Conservation (phyloP, 164 flowering plant genomes). For the Pachysandra terminalis region DNA sequence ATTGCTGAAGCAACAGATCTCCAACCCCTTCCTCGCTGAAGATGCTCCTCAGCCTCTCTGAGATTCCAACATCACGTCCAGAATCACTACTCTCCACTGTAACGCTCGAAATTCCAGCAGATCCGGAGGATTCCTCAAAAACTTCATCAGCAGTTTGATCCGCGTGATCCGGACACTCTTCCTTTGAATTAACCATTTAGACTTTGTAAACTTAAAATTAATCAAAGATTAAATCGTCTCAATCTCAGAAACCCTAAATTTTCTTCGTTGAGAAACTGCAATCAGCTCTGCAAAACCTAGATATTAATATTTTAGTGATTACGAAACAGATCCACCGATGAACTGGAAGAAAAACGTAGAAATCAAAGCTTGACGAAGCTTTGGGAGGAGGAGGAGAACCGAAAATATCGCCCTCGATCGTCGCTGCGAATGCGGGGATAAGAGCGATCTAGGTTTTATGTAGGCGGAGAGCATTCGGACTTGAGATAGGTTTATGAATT, state of each 20-base stretch:
- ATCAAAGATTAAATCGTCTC: not conserved
- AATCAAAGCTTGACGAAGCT: not conserved
- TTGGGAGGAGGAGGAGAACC: not conserved
- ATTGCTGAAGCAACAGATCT: conserved; percentile 53
- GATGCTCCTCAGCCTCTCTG: conserved; percentile 48
- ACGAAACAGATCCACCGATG: not conserved
- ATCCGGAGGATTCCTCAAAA: conserved; percentile 18
- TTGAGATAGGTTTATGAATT: not conserved
- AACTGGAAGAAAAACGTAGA: not conserved
- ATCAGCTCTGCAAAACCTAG: not conserved
- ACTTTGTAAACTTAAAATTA: conserved; percentile 1
- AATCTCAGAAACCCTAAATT: not conserved
- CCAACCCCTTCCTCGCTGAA: conserved; percentile 48
- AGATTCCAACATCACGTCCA: conserved; percentile 25
- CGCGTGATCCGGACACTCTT: conserved; percentile 16
- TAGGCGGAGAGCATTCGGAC: not conserved
- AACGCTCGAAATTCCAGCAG: conserved; percentile 12
- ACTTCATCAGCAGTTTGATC: conserved; percentile 18
- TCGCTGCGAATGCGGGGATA: not conserved
- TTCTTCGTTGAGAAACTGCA: not conserved
- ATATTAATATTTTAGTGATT: not conserved
- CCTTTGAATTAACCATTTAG: conserved; percentile 31
- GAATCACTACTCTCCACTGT: conserved; percentile 4
- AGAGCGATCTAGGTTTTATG: not conserved
- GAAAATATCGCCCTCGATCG: not conserved